Base-by-base conservation (phyloP, 2,329 filamentous ascomycete species). In the Zymoseptoria pseudotritici region DNA sequence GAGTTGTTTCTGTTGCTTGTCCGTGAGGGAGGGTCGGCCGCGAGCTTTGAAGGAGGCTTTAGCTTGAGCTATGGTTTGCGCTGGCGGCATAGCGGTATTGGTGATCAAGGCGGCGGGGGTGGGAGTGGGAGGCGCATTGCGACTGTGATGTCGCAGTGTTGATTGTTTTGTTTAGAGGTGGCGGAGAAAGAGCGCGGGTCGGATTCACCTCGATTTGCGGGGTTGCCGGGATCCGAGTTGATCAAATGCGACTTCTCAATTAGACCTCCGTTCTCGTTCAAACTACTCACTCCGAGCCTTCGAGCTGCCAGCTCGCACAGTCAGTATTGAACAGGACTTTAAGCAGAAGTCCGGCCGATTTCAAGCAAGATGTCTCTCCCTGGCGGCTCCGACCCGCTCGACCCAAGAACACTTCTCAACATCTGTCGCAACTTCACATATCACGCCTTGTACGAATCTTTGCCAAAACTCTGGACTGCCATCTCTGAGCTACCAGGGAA, bases 31-130 rank as follows among this genome's bases (percentile, higher is more conserved):
- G 9, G 68, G 69, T 20, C 67, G 66, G 22, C 68, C 69, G 51
- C 72, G 70, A 21, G 69, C 63, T 55, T 72, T 72, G 70, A 66
- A 74, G n/a, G 68, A 66, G 5, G 71, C 71, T 65, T 73, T 74
- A 22, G 73, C 72, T 61, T 74, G 71, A 58, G 71, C 72, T 55
- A 68, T 67, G 19, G 73, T 75, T 59, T 70, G 69, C 51, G 66
- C 64, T 55, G 17, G 36, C 7, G 36, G 29, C 53, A 59, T 53
- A 26, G 54, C 20, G 26, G 54, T 26, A 10, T 52, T 5, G 42
- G 22, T 10, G 11, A 31, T 36, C 55, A 57, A 51, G n/a, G 54
- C n/a, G 54, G 26, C n/a, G 19, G n/a, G 50, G 36, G 29, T 17
- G 9, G 24, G 13, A 11, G 5, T 10, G 8, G 22, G 9, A 51